A percentile compares a stretch with the other conserved stretches of the same genome.
Conservation (phyloP, 2,329 filamentous ascomycete genomes). For the Podosphaera aphanis region DNA sequence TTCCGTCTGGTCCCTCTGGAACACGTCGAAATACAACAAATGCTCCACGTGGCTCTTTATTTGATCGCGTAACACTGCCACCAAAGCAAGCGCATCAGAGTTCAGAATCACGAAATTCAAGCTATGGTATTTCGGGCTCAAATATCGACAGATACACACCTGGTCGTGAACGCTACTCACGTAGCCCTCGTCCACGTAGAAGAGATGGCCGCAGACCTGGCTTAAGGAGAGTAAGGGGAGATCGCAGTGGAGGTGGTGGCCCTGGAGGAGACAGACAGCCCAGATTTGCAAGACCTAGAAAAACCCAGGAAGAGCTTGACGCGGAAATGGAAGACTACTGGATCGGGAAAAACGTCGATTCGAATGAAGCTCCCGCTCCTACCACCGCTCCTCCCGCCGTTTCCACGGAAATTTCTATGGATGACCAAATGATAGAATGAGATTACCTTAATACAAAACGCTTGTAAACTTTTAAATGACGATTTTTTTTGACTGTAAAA, state of each 20-base stretch:
- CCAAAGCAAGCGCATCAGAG: slow-evolving; percentile 29
- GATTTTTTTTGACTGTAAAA: too few relatives aligned
- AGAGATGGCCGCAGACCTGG: slow-evolving; percentile 30
- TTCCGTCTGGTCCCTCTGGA: slow-evolving; percentile 26
- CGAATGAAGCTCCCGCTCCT: neutral
- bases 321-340: slow-evolving; percentile 97
- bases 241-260: slow-evolving; percentile 20
- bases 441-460: too few relatives aligned
- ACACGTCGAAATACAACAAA: slow-evolving; percentile 26
- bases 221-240: slow-evolving; percentile 15
- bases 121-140: slow-evolving; percentile 15
- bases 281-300: slow-evolving; percentile 36
- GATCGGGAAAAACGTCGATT: slow-evolving; percentile 22
- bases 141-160: slow-evolving; percentile 17
- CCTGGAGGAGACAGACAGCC: slow-evolving; percentile 21
- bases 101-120: slow-evolving; percentile 24
- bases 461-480: too few relatives aligned
- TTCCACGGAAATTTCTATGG: neutral
- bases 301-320: slow-evolving; percentile 79
- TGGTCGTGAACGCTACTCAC: slow-evolving; percentile 19
- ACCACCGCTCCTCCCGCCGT: too few relatives aligned
- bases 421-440: neutral
- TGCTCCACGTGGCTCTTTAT: slow-evolving; percentile 30
- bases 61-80: slow-evolving; percentile 31
- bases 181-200: slow-evolving; percentile 30